Percentiles rank a stretch among this genome's conserved stretches.
Evolutionary conservation across 768 basidiomycete species (phyloP).

Genomic region (Xerocomus brunneocitrinus): DNA sequence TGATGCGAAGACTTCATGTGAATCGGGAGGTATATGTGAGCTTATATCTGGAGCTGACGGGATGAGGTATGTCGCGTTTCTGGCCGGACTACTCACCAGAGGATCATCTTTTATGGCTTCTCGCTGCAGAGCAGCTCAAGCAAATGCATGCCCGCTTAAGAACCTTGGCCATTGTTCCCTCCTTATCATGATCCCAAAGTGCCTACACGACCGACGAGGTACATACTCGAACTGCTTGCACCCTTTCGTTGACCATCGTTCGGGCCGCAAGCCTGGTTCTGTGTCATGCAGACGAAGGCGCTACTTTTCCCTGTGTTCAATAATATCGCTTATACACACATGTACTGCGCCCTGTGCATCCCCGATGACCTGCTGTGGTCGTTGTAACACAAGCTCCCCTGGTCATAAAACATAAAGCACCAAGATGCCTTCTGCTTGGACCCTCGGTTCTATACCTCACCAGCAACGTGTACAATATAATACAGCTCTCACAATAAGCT

Average conservation of each 20-base stretch:
- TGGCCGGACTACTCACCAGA: not conserved
- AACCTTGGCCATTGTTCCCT: not conserved
- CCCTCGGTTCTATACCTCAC: not conserved
- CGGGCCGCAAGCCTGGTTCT: too few species aligned
- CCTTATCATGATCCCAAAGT: not conserved
- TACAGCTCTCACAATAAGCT: not conserved
- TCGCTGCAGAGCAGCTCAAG: not conserved
- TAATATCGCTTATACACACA: too few species aligned
- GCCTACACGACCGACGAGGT: too few species aligned
- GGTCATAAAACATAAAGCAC: too few species aligned
- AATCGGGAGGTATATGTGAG: not conserved
- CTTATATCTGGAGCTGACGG: not conserved
- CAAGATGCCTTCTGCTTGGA: not conserved
- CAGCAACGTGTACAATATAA: not conserved
- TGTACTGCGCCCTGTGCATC: too few species aligned
- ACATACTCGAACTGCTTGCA: too few species aligned
- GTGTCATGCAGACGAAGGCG: too few species aligned
- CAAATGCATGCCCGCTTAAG: not conserved
- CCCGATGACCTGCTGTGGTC: too few species aligned
- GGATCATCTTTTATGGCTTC: not conserved
- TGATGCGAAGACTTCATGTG: not conserved
- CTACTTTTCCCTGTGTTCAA: too few species aligned
- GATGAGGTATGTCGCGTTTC: not conserved
- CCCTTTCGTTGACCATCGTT: too few species aligned
- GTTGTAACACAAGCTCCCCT: too few species aligned